A percentile compares a stretch with the other conserved stretches of the same genome.
These are phyloP conservation scores for Cutaneotrichosporon daszewskae DNA, from an alignment of 1,284 basidiomycete species.

Conservation along the genomic window DNA sequence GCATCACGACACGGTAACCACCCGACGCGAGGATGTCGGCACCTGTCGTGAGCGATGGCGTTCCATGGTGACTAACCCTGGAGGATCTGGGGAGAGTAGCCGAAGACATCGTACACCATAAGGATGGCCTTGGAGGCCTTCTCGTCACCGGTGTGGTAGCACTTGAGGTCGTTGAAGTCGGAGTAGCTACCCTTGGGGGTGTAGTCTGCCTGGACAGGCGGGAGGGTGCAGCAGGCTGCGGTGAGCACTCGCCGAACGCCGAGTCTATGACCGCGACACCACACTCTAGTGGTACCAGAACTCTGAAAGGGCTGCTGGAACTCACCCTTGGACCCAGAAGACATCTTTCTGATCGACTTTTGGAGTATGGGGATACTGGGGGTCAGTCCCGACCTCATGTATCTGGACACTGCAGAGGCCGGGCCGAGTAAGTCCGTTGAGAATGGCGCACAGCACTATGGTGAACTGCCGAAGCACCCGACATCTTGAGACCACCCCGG, in stretches of 20 bases:
- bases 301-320: too few species aligned
- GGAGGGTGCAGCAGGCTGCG: slow-evolving; percentile 50
- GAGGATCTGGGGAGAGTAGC: slow-evolving; percentile 48
- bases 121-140: slow-evolving; percentile 36
- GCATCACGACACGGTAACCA: slow-evolving; percentile 48
- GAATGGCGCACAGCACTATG: too few species aligned
- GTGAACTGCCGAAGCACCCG: too few species aligned
- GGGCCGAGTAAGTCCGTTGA: too few species aligned
- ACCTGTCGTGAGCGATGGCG: slow-evolving; percentile 20
- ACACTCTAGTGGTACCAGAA: too few species aligned
- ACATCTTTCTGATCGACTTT: neutral
- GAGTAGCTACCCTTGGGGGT: slow-evolving; percentile 48
- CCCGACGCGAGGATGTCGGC: slow-evolving; percentile 45
- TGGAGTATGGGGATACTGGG: neutral
- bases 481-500: too few species aligned
- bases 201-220: slow-evolving; percentile 51
- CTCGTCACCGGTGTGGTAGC: slow-evolving; percentile 38
- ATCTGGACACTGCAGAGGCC: too few species aligned
- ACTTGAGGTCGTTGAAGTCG: slow-evolving; percentile 45
- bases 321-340: neutral
- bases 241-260: too few species aligned
- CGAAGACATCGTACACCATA: slow-evolving; percentile 44
- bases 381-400: neutral
- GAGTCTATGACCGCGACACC: too few species aligned
- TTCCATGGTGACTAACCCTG: slow-evolving; percentile 41